Percentiles rank a stretch among this genome's conserved stretches.
Evolutionary conservation across 257 asterid species (phyloP).

Genomic region (Nicotiana tomentosiformis): DNA sequence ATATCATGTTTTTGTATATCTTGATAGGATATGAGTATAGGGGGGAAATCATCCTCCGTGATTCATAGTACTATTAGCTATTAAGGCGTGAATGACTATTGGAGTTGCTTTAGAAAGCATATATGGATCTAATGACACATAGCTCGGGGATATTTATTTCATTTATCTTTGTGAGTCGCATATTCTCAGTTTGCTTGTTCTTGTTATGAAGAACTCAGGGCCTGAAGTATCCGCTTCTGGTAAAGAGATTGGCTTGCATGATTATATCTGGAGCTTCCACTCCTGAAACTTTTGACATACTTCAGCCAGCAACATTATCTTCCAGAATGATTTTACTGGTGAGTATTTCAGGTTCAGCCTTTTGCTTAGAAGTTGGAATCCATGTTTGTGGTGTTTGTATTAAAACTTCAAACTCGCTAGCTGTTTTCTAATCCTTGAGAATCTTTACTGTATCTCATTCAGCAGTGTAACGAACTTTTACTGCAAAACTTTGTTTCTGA

Average conservation of each 20-base stretch:
- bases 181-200: neutral
- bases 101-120: neutral
- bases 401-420: neutral
- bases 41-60: neutral
- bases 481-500: neutral
- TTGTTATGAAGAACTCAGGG: slow-evolving; percentile 55
- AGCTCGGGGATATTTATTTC: neutral
- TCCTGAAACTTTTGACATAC: slow-evolving; percentile 50
- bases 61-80: neutral
- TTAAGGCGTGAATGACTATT: neutral
- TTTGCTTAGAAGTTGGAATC: neutral
- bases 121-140: neutral
- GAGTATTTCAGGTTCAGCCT: slow-evolving; percentile 15
- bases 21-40: neutral
- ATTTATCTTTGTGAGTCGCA: neutral
- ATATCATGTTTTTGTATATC: neutral
- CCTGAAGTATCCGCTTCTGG: slow-evolving; percentile 70
- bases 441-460: neutral
- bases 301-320: slow-evolving; percentile 58
- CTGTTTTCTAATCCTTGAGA: neutral
- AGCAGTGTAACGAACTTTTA: neutral
- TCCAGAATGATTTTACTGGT: slow-evolving; percentile 46
- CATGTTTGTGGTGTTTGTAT: neutral
- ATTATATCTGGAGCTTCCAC: slow-evolving; percentile 50
- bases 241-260: slow-evolving; percentile 72